phyloP scores from a whole-genome alignment of 768 basidiomycete species.

The Pleurotus sapidus region DNA sequence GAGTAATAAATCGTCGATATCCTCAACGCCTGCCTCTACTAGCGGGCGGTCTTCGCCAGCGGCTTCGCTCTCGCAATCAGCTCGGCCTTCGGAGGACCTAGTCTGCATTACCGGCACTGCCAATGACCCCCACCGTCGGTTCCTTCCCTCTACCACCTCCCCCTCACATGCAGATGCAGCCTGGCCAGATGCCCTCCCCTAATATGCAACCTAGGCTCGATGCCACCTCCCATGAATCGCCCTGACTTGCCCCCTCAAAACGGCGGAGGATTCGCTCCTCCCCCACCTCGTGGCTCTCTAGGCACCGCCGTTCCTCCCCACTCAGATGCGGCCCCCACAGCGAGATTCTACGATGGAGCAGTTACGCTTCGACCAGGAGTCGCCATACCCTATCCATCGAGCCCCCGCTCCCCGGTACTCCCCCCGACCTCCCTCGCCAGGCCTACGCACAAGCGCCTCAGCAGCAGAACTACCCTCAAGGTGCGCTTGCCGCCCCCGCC shows the following conservation, averaged over 20 bases:
- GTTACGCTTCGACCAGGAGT: conserved; percentile 72
- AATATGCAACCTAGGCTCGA: neutral
- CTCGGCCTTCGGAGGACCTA: conserved; percentile 5
- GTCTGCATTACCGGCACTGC: neutral
- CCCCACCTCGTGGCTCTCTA: neutral
- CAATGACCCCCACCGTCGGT: conserved; percentile 23
- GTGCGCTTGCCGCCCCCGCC: conserved; percentile 22
- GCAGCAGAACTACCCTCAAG: conserved; percentile 17
- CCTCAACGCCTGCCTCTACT: conserved; percentile 46
- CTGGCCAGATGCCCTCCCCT: too few species aligned
- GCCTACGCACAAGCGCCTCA: conserved; percentile 16
- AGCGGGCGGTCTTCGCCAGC: conserved; percentile 30
- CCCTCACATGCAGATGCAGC: conserved; percentile 24
- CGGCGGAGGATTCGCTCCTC: conserved; percentile 21
- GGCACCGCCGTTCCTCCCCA: conserved; percentile 14
- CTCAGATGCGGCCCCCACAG: conserved; percentile 34
- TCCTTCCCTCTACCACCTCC: conserved; percentile 31
- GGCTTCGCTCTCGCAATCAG: neutral
- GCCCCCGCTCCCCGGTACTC: conserved; percentile 19
- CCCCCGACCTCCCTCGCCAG: conserved; percentile 21
- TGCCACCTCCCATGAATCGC: conserved; percentile 25
- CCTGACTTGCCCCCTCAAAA: conserved; percentile 17
- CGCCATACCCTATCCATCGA: conserved; percentile 56
- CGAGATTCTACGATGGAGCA: conserved; percentile 35
- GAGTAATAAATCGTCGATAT: conserved; percentile 52